Base-by-base conservation (phyloP, 768 basidiomycete genomes). In the Kwoniella sp. region DNA sequence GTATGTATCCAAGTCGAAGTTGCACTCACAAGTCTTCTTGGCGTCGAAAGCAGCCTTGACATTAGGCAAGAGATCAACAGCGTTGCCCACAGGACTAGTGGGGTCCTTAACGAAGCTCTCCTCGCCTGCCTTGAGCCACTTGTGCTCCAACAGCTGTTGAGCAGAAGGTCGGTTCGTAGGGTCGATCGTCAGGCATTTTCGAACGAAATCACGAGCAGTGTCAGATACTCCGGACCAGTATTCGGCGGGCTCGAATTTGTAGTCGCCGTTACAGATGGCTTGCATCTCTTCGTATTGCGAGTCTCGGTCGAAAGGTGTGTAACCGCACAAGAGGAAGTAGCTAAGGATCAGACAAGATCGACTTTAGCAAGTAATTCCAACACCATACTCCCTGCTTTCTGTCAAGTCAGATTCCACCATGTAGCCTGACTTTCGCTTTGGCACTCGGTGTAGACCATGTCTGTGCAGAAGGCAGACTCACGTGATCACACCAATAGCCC, bases 401-500 rank as follows among this genome's bases (percentile, higher is more conserved):
- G n/a, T n/a, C n/a, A n/a, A n/a, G n/a, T n/a, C n/a, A n/a, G n/a
- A n/a, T n/a, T n/a, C n/a, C n/a, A n/a, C n/a, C n/a, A n/a, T n/a
- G n/a, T n/a, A n/a, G n/a, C n/a, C n/a, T n/a, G n/a, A n/a, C n/a
- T n/a, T n/a, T n/a, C n/a, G n/a, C n/a, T n/a, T n/a, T n/a, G n/a
- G n/a, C 33, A 13, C 13, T 60, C 36, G 47, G 50, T 26, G 33
- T 1, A 1, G 26, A n/a, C 24, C 54, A 27, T 22, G n/a, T 24
- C 12, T 6, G 12, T n/a, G 10, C 13, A 49, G 5, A 10, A 22
- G 2, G 22, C 13, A 10, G 24, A 70, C 73, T 26, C 68, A 79
- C 13, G 95, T 90, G 80, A 99, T 94, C 53, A 99, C 95, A 40
- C 95, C 95, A 86, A 98, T 94, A 0, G 95, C 93, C 94, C 92